Conservation (phyloP, 2,329 filamentous ascomycete genomes). For the Fusarium virguliforme region DNA sequence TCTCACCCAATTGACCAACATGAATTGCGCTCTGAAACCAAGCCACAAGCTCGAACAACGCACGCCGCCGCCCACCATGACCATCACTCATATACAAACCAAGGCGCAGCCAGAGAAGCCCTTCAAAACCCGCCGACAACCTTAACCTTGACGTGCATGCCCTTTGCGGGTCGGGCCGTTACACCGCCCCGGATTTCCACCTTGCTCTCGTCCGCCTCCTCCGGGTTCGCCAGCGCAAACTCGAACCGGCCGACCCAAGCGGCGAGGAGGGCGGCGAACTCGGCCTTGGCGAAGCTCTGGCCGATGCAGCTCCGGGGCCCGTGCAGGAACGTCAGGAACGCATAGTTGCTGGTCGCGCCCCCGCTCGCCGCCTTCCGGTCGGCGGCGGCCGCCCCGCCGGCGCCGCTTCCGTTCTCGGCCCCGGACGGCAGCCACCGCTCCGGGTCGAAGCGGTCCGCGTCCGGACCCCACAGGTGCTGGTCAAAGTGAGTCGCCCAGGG, state of each 20-base stretch:
- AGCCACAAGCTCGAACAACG: conserved; percentile 1
- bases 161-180: conserved; percentile 80
- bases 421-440: conserved; percentile 78
- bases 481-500: conserved; percentile 80
- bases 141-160: conserved; percentile 78
- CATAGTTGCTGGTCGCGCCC: conserved; percentile 82
- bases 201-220: conserved; percentile 77
- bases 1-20: conserved; percentile 6
- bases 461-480: conserved; percentile 80
- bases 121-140: conserved; percentile 74
- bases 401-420: conserved; percentile 48
- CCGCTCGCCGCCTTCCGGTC: conserved; percentile 71
- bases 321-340: conserved; percentile 86
- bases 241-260: conserved; percentile 83
- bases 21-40: neutral
- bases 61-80: neutral
- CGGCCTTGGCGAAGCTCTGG: conserved; percentile 82
- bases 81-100: conserved; percentile 1
- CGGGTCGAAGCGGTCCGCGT: conserved; percentile 83
- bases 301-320: conserved; percentile 91
- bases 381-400: conserved; percentile 41
- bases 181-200: conserved; percentile 78
- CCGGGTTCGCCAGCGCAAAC: conserved; percentile 70
- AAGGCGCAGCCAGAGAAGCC: neutral
- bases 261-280: conserved; percentile 88